Evolutionary conservation across 352 stramenopile species (phyloP).

Genomic region (Aphanomyces astaci): DNA sequence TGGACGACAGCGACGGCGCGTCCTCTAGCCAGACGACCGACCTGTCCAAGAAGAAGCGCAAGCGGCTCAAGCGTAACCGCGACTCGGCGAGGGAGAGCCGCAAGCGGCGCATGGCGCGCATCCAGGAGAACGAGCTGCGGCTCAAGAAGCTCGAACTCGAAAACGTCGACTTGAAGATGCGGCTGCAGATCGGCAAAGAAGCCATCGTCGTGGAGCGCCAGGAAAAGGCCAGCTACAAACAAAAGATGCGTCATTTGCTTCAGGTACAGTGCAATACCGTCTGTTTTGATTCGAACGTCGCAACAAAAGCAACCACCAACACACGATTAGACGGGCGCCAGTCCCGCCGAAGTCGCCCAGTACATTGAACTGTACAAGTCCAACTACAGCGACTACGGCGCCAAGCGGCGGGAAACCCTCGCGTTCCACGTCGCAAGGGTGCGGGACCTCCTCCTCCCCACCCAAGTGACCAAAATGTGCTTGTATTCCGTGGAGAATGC

Average conservation of each 20-base stretch:
- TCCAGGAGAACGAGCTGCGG: constrained; percentile 57
- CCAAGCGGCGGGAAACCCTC: constrained; percentile 61
- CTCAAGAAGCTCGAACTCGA: constrained; percentile 59
- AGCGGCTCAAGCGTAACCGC: constrained; percentile 62
- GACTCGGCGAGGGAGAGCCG: constrained; percentile 66
- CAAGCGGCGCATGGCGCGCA: constrained; percentile 66
- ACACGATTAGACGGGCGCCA: constrained; percentile 31
- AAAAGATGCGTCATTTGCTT: constrained; percentile 75
- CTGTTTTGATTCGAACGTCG: too few species aligned
- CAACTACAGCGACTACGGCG: constrained; percentile 73
- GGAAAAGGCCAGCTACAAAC: constrained; percentile 71
- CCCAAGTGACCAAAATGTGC: constrained; percentile 69
- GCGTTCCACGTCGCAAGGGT: constrained; percentile 66
- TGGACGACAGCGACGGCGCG: constrained; percentile 1
- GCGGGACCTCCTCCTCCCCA: constrained; percentile 60
- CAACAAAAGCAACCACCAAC: too few species aligned
- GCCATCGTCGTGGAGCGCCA: constrained; percentile 59
- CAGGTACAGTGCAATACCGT: too few species aligned
- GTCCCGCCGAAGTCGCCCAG: constrained; percentile 60
- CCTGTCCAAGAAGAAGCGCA: constrained; percentile 40
- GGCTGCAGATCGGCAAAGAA: constrained; percentile 73
- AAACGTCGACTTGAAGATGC: constrained; percentile 75
- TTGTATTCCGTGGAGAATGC: constrained; percentile 71
- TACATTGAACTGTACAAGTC: constrained; percentile 81
- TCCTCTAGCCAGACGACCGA: constrained; percentile 22